Evolutionary conservation across 2,329 filamentous ascomycete species (phyloP), one percentile per base, ranked within the genome.

Genomic region (Torrubiella hemipterigena): DNA sequence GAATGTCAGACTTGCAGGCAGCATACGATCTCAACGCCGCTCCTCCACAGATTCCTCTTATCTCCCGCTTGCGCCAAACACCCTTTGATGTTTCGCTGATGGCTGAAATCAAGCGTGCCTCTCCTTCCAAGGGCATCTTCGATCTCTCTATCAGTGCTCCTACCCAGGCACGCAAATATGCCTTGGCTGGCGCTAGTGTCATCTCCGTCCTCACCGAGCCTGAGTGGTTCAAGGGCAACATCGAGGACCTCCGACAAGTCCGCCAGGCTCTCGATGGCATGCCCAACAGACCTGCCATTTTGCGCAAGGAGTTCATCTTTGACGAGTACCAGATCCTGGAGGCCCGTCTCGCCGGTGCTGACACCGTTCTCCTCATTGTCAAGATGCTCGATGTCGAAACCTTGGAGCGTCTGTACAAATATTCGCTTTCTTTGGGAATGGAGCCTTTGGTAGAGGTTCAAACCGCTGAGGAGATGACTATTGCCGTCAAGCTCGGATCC

Each of bases 131-230:
- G 59, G 93, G 91, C 15, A 74, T 93, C 23, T 96, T 98, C 39
- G 84, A 87, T 1, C 67, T 93, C 3, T 75, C 84, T 17, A 81
- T 87, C 15, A 91, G 81, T 45, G 91, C 91, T 8, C 86, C 91
- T 16, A 76, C 79, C 5, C 91, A 98, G 55, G 91, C 93, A 25
- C 77, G 78, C 40, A 85, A 81, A 43, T 98, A 98, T 54, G 91
- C 93, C 8, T 69, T 91, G 31, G 87, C 91, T 6, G 93, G 91
- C 11, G 91, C 91, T 29, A 96, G 89, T 51, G 85, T 93, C 23
- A 98, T 98, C 42, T 96, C 91, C 2, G 91, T 98, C n/a, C 70
- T 98, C 28, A 98, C 91, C 0, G 91, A 98, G 57, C 91, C 93
- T 1, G 82, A 96, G 50, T 98, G 91, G 91, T 98, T 98, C 67